Conservation (phyloP, 768 basidiomycete genomes). For the Rubroboletus pulcherrimus region DNA sequence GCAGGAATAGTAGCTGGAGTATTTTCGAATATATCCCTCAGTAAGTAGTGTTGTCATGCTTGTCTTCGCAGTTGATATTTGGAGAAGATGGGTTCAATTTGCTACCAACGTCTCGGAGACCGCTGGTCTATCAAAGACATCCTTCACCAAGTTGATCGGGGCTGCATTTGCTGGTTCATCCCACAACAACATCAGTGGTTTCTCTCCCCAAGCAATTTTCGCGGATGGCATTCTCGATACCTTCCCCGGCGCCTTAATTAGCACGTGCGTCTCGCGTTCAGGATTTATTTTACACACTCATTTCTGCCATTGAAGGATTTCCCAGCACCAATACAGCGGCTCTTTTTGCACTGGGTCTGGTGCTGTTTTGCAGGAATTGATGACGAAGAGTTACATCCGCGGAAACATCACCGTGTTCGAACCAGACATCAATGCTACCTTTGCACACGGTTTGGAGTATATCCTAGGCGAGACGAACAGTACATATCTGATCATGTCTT, state of each 20-base stretch:
- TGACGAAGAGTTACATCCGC: conserved; percentile 57
- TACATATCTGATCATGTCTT: conserved; percentile 33
- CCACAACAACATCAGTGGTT: conserved; percentile 39
- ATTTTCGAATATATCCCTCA: conserved; percentile 45
- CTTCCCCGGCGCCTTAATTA: conserved; percentile 46
- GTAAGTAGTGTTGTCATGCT: conserved; percentile 32
- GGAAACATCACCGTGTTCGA: conserved; percentile 51
- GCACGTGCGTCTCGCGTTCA: conserved; percentile 39
- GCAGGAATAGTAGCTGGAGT: conserved; percentile 38
- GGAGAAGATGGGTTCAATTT: conserved; percentile 50
- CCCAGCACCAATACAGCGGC: conserved; percentile 49
- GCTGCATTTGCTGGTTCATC: conserved; percentile 49
- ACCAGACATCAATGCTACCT: conserved; percentile 52
- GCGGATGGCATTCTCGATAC: conserved; percentile 47
- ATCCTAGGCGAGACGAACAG: conserved; percentile 64
- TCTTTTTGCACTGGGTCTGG: conserved; percentile 56
- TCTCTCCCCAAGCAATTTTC: conserved; percentile 62
- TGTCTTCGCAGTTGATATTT: neutral
- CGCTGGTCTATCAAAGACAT: conserved; percentile 35
- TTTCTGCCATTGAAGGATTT: conserved; percentile 29
- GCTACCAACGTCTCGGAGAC: conserved; percentile 46
- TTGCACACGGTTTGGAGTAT: conserved; percentile 46
- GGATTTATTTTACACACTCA: neutral
- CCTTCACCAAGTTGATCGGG: conserved; percentile 45
- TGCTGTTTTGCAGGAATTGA: conserved; percentile 56